These are phyloP conservation scores for Fusarium mexicanum DNA, from an alignment of 2,329 filamentous ascomycete species.

Conservation along the genomic window DNA sequence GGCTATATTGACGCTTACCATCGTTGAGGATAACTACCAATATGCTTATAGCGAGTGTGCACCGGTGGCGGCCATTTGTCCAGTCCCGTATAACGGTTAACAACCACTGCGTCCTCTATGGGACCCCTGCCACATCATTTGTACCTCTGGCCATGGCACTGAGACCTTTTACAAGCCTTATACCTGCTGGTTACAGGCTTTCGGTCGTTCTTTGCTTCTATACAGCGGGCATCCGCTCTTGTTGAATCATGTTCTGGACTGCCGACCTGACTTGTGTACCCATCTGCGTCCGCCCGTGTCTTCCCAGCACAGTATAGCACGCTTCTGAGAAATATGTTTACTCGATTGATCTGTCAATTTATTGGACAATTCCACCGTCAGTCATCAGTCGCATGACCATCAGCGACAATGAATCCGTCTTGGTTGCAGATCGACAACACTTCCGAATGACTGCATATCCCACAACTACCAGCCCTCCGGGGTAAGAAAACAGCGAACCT, in stretches of 20 bases:
- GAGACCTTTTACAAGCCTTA: rapidly evolving
- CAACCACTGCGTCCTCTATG: no score
- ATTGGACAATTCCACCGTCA: background rate
- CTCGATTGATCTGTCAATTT: no score
- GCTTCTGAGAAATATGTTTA: background rate
- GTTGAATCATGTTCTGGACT: background rate
- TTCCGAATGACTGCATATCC: background rate
- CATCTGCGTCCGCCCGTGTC: background rate
- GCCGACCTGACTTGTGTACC: background rate
- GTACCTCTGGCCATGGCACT: rapidly evolving
- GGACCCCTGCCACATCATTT: background rate
- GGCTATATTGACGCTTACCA: no score
- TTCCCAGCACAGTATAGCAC: background rate
- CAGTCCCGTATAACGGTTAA: no score
- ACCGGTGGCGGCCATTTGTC: no score
- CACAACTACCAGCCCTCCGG: background rate
- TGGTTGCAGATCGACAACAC: no score
- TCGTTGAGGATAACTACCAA: no score
- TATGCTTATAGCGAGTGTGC: no score
- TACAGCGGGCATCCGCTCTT: background rate
- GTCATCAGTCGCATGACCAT: no score
- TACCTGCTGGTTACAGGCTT: background rate
- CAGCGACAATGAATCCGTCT: no score
- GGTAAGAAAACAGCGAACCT: background rate
- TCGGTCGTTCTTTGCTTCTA: background rate